phyloP scores from a whole-genome alignment of 768 basidiomycete genomes.

The Tylopilus subfusipes region DNA sequence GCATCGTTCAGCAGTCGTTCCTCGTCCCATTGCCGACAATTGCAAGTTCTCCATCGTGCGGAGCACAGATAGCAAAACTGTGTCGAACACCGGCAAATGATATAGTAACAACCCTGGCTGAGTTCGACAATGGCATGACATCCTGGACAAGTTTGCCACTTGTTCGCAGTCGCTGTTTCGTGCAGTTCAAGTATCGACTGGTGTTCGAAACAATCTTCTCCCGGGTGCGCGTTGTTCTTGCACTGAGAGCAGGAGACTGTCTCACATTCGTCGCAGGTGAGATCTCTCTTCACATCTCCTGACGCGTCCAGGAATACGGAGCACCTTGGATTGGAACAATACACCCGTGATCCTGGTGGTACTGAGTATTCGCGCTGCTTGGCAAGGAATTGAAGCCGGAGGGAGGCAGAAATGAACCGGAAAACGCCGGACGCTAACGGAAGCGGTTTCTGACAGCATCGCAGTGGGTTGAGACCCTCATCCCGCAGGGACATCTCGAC shows the following conservation, averaged over 20 bases:
- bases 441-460: conserved; percentile 45
- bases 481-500: conserved; percentile 43
- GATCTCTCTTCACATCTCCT: neutral
- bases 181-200: conserved; percentile 39
- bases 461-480: conserved; percentile 50
- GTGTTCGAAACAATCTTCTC: conserved; percentile 41
- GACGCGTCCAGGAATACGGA: conserved; percentile 52
- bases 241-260: conserved; percentile 44
- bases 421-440: conserved; percentile 23
- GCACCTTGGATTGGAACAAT: conserved; percentile 47
- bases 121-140: conserved; percentile 58
- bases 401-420: conserved; percentile 28
- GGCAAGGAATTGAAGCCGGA: conserved; percentile 33
- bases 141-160: conserved; percentile 64
- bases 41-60: conserved; percentile 57
- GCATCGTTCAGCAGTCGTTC: conserved; percentile 30
- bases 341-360: conserved; percentile 42
- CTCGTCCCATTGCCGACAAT: conserved; percentile 66
- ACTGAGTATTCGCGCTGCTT: conserved; percentile 48
- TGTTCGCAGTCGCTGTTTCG: conserved; percentile 41
- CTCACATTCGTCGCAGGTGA: conserved; percentile 42
- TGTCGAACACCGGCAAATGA: conserved; percentile 48
- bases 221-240: conserved; percentile 44
- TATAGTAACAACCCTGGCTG: conserved; percentile 57
- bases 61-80: conserved; percentile 69